These are phyloP conservation scores for Ogataea henricii DNA, from an alignment of 805 yeast species.

Conservation along the genomic window DNA sequence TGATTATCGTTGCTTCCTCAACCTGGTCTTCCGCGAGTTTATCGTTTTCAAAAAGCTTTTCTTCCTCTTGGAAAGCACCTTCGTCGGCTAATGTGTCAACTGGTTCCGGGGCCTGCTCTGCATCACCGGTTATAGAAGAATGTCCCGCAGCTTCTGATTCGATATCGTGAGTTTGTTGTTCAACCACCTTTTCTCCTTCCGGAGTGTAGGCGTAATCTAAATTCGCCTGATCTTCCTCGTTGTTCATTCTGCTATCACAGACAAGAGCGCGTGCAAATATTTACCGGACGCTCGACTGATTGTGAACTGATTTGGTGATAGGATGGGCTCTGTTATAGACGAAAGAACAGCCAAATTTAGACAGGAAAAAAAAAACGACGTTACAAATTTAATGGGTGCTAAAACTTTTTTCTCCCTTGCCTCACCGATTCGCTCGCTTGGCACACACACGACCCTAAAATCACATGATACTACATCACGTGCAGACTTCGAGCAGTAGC, in stretches of 20 bases:
- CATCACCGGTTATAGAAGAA: not conserved
- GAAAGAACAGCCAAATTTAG: too few species aligned
- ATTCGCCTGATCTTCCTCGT: slow-evolving; percentile 9
- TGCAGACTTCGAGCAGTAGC: too few species aligned
- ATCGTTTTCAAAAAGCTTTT: too few species aligned
- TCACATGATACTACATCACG: too few species aligned
- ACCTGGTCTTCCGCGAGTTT: too few species aligned
- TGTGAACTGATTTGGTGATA: not conserved
- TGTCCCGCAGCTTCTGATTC: slow-evolving; percentile 7
- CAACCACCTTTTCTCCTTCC: slow-evolving; percentile 2
- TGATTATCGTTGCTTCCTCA: too few species aligned
- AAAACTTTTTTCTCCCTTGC: not conserved
- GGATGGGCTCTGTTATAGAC: too few species aligned
- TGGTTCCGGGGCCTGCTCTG: not conserved
- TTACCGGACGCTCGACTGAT: not conserved
- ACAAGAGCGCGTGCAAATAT: not conserved
- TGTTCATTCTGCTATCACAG: slow-evolving; percentile 6
- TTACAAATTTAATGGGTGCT: not conserved
- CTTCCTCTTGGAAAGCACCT: not conserved
- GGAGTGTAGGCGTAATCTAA: slow-evolving; percentile 13
- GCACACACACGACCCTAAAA: not conserved
- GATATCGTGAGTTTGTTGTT: slow-evolving; percentile 2
- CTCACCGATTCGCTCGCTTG: not conserved
- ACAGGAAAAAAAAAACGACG: too few species aligned
- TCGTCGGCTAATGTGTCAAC: not conserved